These are phyloP conservation scores for Psilocybe cyanescens DNA, from an alignment of 768 basidiomycete species.

Conservation along the genomic window DNA sequence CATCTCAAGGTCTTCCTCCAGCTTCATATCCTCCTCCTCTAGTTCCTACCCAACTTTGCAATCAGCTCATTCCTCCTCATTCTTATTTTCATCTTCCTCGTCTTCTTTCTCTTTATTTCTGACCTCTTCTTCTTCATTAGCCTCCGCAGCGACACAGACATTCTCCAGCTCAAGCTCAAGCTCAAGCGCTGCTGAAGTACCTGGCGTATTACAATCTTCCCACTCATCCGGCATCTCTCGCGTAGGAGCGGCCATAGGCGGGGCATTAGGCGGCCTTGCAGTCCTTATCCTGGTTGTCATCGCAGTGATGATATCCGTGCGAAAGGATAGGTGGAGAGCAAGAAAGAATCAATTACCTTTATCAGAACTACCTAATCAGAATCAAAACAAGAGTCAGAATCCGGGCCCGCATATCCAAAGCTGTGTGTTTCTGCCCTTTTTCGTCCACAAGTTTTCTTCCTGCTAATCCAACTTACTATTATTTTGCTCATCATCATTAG, in stretches of 20 bases:
- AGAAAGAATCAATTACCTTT: background rate
- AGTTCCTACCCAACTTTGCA: background rate
- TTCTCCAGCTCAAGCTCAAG: background rate
- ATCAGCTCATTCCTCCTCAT: background rate
- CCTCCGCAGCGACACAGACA: background rate
- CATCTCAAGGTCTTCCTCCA: background rate
- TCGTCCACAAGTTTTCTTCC: too few species aligned
- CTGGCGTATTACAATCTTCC: too few species aligned
- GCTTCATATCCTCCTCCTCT: background rate
- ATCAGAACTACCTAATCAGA: background rate
- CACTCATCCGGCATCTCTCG: background rate
- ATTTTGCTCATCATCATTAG: too few species aligned
- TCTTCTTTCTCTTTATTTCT: background rate
- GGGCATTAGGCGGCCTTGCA: background rate
- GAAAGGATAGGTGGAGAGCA: background rate
- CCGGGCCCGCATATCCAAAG: too few species aligned
- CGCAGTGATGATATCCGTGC: background rate
- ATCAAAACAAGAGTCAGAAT: background rate
- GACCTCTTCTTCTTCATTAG: background rate
- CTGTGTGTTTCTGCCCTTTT: too few species aligned
- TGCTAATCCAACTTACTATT: too few species aligned
- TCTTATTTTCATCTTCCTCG: background rate
- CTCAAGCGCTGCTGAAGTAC: background rate
- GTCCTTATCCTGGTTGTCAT: background rate
- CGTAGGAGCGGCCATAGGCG: background rate